Conservation (phyloP, 768 basidiomycete species). For the Amanita thiersii region DNA sequence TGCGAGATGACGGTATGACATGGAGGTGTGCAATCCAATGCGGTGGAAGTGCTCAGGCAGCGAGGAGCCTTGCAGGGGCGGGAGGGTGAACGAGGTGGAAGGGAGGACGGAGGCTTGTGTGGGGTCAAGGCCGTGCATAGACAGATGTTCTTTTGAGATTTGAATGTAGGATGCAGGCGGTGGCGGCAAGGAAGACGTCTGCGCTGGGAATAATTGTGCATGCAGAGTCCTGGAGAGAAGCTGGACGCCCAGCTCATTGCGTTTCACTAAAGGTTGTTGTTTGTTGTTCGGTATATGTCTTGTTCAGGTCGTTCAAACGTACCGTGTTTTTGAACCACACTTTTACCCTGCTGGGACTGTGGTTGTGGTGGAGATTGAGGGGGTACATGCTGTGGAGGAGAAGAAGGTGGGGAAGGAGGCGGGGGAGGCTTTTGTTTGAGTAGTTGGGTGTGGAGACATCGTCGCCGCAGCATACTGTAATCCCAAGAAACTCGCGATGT, state of each 20-base stretch:
- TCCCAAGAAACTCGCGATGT: not conserved
- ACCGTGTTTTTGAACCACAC: not conserved
- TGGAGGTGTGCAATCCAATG: slow-evolving; percentile 58
- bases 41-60: slow-evolving; percentile 86
- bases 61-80: slow-evolving; percentile 70
- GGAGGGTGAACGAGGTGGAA: slow-evolving; percentile 72
- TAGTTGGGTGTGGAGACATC: not conserved
- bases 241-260: slow-evolving; percentile 91
- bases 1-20: slow-evolving; percentile 75
- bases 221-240: slow-evolving; percentile 79
- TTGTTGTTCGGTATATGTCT: not conserved
- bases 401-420: too few species aligned
- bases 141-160: slow-evolving; percentile 76
- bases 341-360: not conserved
- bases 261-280: slow-evolving; percentile 44
- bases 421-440: not conserved
- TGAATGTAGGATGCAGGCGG: slow-evolving; percentile 40
- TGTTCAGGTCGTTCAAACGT: not conserved
- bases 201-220: slow-evolving; percentile 71
- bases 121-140: slow-evolving; percentile 75
- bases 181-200: slow-evolving; percentile 15
- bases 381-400: too few species aligned
- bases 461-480: not conserved
- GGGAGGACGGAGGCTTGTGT: slow-evolving; percentile 75
- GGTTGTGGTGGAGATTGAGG: not conserved